Conservation (phyloP, 2,329 filamentous ascomycete genomes). For the Pseudogymnoascus sp. region DNA sequence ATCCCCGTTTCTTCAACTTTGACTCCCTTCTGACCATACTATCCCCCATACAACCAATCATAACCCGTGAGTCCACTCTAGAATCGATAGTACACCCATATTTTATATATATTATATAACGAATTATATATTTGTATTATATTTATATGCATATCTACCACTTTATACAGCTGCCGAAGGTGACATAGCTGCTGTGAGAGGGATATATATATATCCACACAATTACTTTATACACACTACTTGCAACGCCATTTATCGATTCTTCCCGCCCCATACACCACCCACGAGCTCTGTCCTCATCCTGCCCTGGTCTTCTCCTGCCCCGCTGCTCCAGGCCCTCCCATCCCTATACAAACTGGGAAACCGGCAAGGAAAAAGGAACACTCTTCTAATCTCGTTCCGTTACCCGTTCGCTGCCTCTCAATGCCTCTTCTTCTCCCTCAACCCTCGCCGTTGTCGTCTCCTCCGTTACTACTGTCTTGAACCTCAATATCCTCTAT, state of each 20-base stretch:
- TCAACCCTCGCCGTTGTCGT: not conserved
- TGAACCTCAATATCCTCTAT: not conserved
- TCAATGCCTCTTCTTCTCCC: not conserved
- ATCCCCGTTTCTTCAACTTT: not conserved
- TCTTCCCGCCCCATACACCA: not conserved
- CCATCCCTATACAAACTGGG: not conserved
- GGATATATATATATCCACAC: not conserved
- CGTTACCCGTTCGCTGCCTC: not conserved
- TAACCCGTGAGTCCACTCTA: not conserved
- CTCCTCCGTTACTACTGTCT: not conserved
- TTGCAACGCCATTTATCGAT: not conserved
- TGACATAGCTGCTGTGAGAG: no score
- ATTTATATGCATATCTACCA: not conserved
- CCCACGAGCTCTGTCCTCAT: not conserved
- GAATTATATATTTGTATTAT: not conserved
- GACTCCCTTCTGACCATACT: not conserved
- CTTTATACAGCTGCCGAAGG: not conserved
- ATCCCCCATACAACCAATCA: not conserved
- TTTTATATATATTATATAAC: not conserved
- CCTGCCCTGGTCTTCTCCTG: not conserved
- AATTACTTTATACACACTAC: not conserved
- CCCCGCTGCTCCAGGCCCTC: not conserved
- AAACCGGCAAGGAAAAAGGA: not conserved
- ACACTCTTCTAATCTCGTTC: not conserved
- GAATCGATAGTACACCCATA: not conserved